A percentile compares a stretch with the other conserved stretches of the same genome.
Conservation (phyloP, 805 yeast genomes). For the Suhomyces faveliae region DNA sequence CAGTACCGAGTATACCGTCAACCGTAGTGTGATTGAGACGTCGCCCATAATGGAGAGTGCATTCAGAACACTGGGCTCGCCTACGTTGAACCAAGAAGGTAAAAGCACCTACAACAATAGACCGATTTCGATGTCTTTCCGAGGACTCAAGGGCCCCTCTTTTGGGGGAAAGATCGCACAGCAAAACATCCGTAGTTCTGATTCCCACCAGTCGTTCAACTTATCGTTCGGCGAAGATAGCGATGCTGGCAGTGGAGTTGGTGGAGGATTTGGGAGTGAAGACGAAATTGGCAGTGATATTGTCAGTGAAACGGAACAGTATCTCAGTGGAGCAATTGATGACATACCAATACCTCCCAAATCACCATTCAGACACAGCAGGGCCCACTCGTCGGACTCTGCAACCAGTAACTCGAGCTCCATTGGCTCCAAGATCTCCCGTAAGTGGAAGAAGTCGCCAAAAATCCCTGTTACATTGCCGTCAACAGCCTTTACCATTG, state of each 20-base stretch:
- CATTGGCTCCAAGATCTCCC: conserved; percentile 28
- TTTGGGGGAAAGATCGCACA: conserved; percentile 39
- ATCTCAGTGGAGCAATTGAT: background rate
- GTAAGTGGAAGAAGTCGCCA: conserved; percentile 26
- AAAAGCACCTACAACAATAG: conserved; percentile 19
- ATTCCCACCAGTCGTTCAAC: conserved; percentile 42
- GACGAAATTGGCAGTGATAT: conserved; percentile 24
- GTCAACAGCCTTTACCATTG: background rate
- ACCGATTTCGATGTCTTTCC: conserved; percentile 55
- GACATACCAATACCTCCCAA: conserved; percentile 18
- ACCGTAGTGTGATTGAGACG: conserved; percentile 9
- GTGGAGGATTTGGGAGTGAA: conserved; percentile 35
- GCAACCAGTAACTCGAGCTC: conserved; percentile 27
- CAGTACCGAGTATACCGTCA: background rate
- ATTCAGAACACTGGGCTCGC: conserved; percentile 7
- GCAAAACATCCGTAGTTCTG: conserved; percentile 31
- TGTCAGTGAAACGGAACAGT: conserved; percentile 17
- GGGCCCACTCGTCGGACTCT: conserved; percentile 29
- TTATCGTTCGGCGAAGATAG: conserved; percentile 35
- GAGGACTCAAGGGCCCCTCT: conserved; percentile 61
- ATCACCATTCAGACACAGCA: conserved; percentile 27
- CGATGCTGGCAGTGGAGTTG: conserved; percentile 30
- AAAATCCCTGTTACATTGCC: background rate
- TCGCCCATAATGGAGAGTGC: conserved; percentile 24
- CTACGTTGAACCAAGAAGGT: conserved; percentile 8